phyloP scores from a whole-genome alignment of 1,284 basidiomycete species.

The Malassezia pachydermatis region DNA sequence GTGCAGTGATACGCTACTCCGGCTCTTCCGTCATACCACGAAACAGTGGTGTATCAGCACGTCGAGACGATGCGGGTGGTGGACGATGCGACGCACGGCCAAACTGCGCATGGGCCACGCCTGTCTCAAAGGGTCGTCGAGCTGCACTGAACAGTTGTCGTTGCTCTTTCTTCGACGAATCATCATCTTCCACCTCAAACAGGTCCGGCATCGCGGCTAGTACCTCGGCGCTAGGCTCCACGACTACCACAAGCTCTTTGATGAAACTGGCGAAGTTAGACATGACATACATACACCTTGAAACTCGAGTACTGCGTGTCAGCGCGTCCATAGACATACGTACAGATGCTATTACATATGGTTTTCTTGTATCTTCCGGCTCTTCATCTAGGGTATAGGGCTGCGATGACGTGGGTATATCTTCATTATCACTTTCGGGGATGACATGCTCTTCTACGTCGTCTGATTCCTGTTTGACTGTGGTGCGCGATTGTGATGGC shows the following conservation, averaged over 20 bases:
- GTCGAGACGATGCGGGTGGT: background rate
- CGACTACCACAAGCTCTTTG: slow-evolving; percentile 12
- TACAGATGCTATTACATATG: slow-evolving; percentile 4
- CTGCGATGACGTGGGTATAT: background rate
- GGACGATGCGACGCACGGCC: background rate
- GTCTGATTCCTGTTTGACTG: too few relatives aligned
- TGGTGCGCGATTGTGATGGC: too few relatives aligned
- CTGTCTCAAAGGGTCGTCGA: background rate
- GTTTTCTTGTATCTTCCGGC: slow-evolving; percentile 1
- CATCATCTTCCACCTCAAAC: slow-evolving; percentile 14
- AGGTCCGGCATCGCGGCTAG: slow-evolving; percentile 4
- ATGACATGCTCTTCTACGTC: too few relatives aligned
- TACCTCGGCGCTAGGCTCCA: slow-evolving; percentile 10
- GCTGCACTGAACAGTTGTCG: slow-evolving; percentile 5
- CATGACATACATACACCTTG: background rate
- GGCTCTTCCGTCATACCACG: slow-evolving; percentile 12
- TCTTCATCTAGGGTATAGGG: background rate
- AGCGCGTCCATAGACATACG: background rate
- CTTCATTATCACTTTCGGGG: too few relatives aligned
- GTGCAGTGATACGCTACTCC: background rate
- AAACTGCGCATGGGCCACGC: background rate
- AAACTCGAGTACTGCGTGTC: slow-evolving; percentile 7
- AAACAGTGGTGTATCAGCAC: slow-evolving; percentile 9
- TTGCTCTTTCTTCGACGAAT: background rate
- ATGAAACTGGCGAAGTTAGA: background rate